phyloP scores from a whole-genome alignment of 352 stramenopile genomes.

The Globisporangium mamillatum region DNA sequence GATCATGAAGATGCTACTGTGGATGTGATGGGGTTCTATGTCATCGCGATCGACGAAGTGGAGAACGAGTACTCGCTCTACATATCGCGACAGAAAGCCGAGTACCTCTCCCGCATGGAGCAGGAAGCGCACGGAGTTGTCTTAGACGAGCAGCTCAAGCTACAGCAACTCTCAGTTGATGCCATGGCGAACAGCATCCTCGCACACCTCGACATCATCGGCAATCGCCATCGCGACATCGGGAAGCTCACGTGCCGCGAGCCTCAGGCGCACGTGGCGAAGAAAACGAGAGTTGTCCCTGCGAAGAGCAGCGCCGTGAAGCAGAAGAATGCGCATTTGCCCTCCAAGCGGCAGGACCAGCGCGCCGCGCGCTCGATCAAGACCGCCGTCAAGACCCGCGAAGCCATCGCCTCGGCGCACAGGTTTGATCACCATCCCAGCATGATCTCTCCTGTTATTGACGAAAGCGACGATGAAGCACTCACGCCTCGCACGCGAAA shows the following conservation, averaged over 20 bases:
- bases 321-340: slow-evolving; percentile 38
- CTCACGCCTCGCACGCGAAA: slow-evolving; percentile 21
- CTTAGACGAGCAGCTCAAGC: neutral
- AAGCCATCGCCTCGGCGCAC: slow-evolving; percentile 40
- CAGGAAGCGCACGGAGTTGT: slow-evolving; percentile 11
- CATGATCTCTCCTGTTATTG: neutral
- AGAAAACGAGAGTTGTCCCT: slow-evolving; percentile 37
- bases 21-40: slow-evolving; percentile 31
- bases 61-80: slow-evolving; percentile 70
- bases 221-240: slow-evolving; percentile 64
- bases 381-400: slow-evolving; percentile 35
- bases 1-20: neutral
- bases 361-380: slow-evolving; percentile 46
- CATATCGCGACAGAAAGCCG: slow-evolving; percentile 39
- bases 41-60: slow-evolving; percentile 59
- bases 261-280: slow-evolving; percentile 35
- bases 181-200: slow-evolving; percentile 47
- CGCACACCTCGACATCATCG: slow-evolving; percentile 58
- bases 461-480: slow-evolving; percentile 12
- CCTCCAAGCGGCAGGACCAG: slow-evolving; percentile 47
- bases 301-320: slow-evolving; percentile 25
- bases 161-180: slow-evolving; percentile 18
- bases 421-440: neutral
- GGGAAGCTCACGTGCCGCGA: slow-evolving; percentile 54
- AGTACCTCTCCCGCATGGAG: slow-evolving; percentile 35